Evolutionary conservation across 768 basidiomycete species (phyloP).

Genomic region (Russula ochroleuca): DNA sequence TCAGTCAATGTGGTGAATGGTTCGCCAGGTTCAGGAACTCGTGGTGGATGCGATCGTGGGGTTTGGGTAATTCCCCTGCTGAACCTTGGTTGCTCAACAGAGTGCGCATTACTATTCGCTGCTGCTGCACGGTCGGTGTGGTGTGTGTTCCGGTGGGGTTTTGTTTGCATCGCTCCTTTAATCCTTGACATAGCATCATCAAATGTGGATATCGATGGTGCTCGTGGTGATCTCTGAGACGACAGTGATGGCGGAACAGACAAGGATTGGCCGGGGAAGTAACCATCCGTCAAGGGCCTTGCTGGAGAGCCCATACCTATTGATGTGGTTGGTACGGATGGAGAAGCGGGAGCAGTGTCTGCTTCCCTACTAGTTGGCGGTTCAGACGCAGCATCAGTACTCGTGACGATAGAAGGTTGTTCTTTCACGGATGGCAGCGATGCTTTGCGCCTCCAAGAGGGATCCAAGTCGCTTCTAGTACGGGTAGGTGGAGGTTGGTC

Average conservation of each 20-base stretch:
- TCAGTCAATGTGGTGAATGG: conserved; percentile 27
- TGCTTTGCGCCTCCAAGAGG: conserved; percentile 44
- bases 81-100: conserved; percentile 9
- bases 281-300: conserved; percentile 11
- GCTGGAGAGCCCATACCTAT: background rate
- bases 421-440: conserved; percentile 17
- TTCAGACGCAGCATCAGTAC: conserved; percentile 11
- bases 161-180: conserved; percentile 69
- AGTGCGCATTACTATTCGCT: background rate
- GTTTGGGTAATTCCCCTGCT: conserved; percentile 8
- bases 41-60: conserved; percentile 7
- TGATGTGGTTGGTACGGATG: conserved; percentile 10
- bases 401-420: conserved; percentile 6
- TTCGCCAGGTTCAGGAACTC: conserved; percentile 13
- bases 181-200: conserved; percentile 84
- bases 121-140: conserved; percentile 18
- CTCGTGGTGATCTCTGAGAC: conserved; percentile 29
- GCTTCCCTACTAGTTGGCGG: conserved; percentile 2
- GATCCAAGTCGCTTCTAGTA: conserved; percentile 36
- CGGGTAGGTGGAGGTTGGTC: conserved; percentile 33
- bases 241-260: conserved; percentile 10
- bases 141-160: conserved; percentile 44
- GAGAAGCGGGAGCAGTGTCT: conserved; percentile 9
- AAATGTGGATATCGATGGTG: conserved; percentile 58
- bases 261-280: conserved; percentile 12